Conservation (phyloP, 345 rosid species). For the Bruguiera parviflora region DNA sequence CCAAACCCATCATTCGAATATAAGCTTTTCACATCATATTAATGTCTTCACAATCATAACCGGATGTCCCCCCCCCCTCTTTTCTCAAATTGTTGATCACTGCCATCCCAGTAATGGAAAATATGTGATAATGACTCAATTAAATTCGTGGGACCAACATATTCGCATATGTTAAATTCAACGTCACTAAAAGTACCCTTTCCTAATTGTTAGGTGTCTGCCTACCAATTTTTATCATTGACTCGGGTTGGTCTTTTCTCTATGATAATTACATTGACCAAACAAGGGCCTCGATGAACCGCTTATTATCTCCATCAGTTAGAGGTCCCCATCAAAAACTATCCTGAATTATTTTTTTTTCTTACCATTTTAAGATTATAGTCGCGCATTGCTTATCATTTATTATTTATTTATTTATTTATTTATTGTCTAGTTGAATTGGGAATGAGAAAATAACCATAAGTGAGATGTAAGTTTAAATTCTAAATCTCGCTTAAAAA, state of each 20-base stretch:
- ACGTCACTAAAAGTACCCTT: background rate
- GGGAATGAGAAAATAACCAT: too few relatives aligned
- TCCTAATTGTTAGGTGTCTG: conserved; percentile 14
- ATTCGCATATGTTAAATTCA: conserved; percentile 1
- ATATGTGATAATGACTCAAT: background rate
- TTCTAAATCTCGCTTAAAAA: too few relatives aligned
- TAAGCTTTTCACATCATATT: background rate
- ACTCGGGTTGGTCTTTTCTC: background rate
- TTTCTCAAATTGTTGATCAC: background rate
- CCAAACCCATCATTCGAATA: background rate
- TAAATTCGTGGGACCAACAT: conserved; percentile 13
- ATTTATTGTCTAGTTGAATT: too few relatives aligned
- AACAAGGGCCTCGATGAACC: background rate
- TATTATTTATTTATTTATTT: too few relatives aligned
- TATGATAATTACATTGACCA: background rate
- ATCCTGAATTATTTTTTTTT: too few relatives aligned
- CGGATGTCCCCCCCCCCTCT: background rate
- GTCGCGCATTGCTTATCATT: too few relatives aligned
- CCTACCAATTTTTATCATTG: background rate
- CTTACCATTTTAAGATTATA: too few relatives aligned
- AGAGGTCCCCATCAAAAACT: too few relatives aligned
- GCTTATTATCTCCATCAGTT: background rate
- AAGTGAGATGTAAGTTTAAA: too few relatives aligned
- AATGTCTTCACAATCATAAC: background rate
- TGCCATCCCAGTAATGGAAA: background rate